Evolutionary conservation across 1,284 basidiomycete genomes (phyloP).

Genomic region (Rhodotorula sp.): DNA sequence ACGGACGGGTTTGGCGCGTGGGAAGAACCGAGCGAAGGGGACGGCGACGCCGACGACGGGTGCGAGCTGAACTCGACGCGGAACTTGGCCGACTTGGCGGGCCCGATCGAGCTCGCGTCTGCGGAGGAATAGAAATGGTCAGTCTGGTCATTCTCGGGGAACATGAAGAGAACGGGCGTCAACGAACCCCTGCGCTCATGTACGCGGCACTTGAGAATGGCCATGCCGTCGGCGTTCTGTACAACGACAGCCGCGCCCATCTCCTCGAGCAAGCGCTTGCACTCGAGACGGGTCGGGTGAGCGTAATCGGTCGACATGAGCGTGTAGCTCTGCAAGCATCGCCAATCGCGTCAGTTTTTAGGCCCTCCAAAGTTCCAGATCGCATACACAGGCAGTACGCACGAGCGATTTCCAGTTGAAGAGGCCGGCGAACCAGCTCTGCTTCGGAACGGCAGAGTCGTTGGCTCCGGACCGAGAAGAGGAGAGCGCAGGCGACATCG

Average conservation of each 20-base stretch:
- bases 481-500: slow-evolving; percentile 20
- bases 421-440: slow-evolving; percentile 82
- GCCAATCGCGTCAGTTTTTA: neutral
- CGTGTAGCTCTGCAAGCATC: slow-evolving; percentile 17
- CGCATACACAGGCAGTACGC: neutral
- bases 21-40: slow-evolving; percentile 14
- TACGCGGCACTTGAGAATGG: slow-evolving; percentile 63
- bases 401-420: slow-evolving; percentile 71
- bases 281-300: slow-evolving; percentile 62
- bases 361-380: too few relatives aligned
- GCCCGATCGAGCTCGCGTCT: slow-evolving; percentile 42
- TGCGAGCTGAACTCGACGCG: slow-evolving; percentile 65
- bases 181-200: slow-evolving; percentile 54
- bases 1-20: slow-evolving; percentile 26
- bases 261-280: slow-evolving; percentile 63
- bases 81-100: slow-evolving; percentile 65
- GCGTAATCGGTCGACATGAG: slow-evolving; percentile 58
- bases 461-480: slow-evolving; percentile 16
- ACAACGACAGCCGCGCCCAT: slow-evolving; percentile 67
- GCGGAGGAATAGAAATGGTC: neutral
- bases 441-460: slow-evolving; percentile 52
- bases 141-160: neutral
- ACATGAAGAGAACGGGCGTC: neutral
- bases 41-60: slow-evolving; percentile 48
- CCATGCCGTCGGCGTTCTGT: slow-evolving; percentile 59